Base-by-base conservation (phyloP, 257 asterid genomes). In the Solanum raphanifolium region DNA sequence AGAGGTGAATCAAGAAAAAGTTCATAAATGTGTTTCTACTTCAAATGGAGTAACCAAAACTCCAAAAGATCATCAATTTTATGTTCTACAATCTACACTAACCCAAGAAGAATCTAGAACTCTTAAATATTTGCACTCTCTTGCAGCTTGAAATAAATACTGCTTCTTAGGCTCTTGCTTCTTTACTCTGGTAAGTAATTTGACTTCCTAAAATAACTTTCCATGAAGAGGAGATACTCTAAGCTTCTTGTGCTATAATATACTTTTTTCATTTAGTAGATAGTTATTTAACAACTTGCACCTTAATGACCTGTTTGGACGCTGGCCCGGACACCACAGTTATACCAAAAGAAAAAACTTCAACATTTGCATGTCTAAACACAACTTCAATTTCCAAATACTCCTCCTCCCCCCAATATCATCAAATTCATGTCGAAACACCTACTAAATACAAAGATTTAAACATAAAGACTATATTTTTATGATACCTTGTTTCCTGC, bases 401-500 rank as follows among this genome's bases (percentile, higher is more conserved):
- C 20, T 6, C 23, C 9, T 18, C 58, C 20, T 13, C 20, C 62
- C 62, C 62, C n/a, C n/a, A 18, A 52, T 21, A 58, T 38, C 13
- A n/a, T 65, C 71, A n/a, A 65, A n/a, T n/a, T n/a, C 71, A n/a
- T 62, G 31, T 62, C 71, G 5, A 58, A 58, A 58, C 66, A 10
- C 66, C 66, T 58, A 58, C 27, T 25, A 38, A 79, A 25, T 41
- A 25, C 32, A 41, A 41, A 43, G 32, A 79, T 12, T 43, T 4
- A 75, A 55, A 25, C 25, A 13, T 27, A 9, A 15, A 25, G 62
- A 41, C 5, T 7, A 0, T 78, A n/a, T 65, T 65, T 65, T 65
- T 65, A 65, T 65, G 71, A 65, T 65, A 65, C 96, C 98, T 94
- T 94, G 90, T 87, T 82, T 89, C 89, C 91, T 74, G 92, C 85